Base-by-base conservation (phyloP, 78 protist genomes). In the Carpediemonas membranifera region DNA sequence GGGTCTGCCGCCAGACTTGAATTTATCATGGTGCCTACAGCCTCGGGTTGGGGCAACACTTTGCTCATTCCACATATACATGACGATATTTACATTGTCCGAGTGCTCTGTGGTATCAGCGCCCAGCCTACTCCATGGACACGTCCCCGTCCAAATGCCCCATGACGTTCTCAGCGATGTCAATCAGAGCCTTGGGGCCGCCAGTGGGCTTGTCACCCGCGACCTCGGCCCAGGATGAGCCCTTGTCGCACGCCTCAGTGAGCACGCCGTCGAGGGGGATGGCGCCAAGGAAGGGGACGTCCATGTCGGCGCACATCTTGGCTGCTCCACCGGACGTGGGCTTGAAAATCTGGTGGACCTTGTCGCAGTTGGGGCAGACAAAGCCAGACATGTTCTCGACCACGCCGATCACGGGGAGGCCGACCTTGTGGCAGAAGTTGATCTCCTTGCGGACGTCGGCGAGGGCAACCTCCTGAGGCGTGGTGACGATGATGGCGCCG, bases 381-480 rank as follows among this genome's bases (percentile, higher is more conserved):
- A 92, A 95, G 15, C 94, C 94, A 60, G 81, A 65, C 98, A 96
- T 94, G 83, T 96, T 96, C 61, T 95, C 98, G 1, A 96, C 96
- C 0, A 96, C 84, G 59, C 99, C 99, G n/a, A 95, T 59, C 25
- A 96, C 68, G 16, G 72, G 79, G 2, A 92, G 27, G 30, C 21
- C 24, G 25, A 70, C 3, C 15, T 41, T 88, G 28, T 36, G 34
- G 86, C 98, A 94, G 65, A 96, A 96, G 68, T 62, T 71, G 59
- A 94, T 69, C 73, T 94, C 98, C 43, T 82, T 78, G 30, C 77
- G 39, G 16, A 82, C 87, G 39, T 76, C 90, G 27, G 41, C 52
- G 39, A 88, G 67, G 2, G 96, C 84, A 3, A 95, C 89, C 36
- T 90, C 98, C 82, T 90, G 98, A 34, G 99, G 98, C 9, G 99